These are phyloP conservation scores for Pinus albicaulis DNA, from an alignment of 75 land plant genomes.

Conservation along the genomic window DNA sequence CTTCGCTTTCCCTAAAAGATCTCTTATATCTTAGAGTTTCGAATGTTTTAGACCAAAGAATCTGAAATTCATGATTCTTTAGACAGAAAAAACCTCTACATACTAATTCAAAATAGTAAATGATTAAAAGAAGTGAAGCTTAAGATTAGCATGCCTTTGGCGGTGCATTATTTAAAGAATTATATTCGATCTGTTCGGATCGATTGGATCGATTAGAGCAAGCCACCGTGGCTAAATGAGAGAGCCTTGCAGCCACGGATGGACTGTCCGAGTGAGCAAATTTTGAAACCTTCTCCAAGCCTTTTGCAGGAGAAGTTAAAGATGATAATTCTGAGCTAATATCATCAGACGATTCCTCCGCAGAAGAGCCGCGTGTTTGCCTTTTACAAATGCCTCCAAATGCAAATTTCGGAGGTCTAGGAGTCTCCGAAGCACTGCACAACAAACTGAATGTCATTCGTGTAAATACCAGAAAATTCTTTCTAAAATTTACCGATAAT, in stretches of 20 bases:
- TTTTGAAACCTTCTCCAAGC: not conserved
- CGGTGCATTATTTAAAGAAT: not conserved
- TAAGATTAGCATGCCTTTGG: not conserved
- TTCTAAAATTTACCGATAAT: not conserved
- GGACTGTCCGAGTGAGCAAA: not conserved
- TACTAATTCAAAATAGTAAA: not conserved
- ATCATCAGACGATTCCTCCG: not conserved
- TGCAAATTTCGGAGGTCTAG: not conserved
- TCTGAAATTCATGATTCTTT: not conserved
- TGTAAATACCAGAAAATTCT: not conserved
- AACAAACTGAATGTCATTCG: not conserved
- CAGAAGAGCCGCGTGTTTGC: not conserved
- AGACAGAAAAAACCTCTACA: no score
- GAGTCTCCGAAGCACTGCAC: not conserved
- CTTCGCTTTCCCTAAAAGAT: not conserved
- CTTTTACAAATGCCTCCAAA: not conserved
- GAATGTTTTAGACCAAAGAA: not conserved
- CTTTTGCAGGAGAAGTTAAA: not conserved
- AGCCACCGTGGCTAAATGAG: conserved; percentile 4
- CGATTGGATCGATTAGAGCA: not conserved
- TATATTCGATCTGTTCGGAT: not conserved
- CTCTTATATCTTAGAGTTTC: not conserved
- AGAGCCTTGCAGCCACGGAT: not conserved
- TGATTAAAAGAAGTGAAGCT: not conserved
- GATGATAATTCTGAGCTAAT: not conserved